Conservation (phyloP, 345 rosid species). For the Anastatica hierochuntica region DNA sequence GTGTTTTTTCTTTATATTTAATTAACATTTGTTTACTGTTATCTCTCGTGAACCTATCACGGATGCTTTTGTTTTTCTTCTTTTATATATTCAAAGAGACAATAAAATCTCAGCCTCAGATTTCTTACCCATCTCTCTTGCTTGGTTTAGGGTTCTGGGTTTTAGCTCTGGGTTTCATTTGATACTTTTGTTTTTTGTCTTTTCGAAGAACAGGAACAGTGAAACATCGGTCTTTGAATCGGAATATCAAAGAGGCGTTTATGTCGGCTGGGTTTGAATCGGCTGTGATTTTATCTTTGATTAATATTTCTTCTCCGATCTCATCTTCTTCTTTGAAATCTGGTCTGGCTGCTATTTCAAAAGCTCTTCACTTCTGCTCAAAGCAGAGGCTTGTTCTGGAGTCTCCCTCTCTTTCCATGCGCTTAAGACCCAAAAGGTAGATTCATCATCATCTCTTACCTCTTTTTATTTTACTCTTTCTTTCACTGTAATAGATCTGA, state of each 20-base stretch:
- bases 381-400: slow-evolving; percentile 50
- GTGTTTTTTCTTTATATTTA: background rate
- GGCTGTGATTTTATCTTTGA: slow-evolving; percentile 66
- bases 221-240: too few relatives aligned
- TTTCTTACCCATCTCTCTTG: slow-evolving; percentile 17
- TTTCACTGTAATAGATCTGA: too few relatives aligned
- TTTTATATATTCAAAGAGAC: too few relatives aligned
- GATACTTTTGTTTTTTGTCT: slow-evolving; percentile 14
- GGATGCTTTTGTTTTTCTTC: slow-evolving; percentile 19
- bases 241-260: slow-evolving; percentile 40
- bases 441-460: too few relatives aligned
- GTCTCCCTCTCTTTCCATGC: slow-evolving; percentile 72
- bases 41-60: background rate
- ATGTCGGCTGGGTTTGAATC: slow-evolving; percentile 80
- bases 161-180: slow-evolving; percentile 18
- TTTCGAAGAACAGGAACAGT: slow-evolving; percentile 21
- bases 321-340: slow-evolving; percentile 6
- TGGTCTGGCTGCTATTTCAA: slow-evolving; percentile 8
- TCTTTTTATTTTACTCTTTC: too few relatives aligned
- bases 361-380: slow-evolving; percentile 48
- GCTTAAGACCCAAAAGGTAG: slow-evolving; percentile 75
- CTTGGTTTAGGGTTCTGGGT: too few relatives aligned
- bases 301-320: slow-evolving; percentile 37
- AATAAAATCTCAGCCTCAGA: too few relatives aligned
- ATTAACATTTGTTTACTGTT: slow-evolving; percentile 21